Percentiles rank a stretch among this genome's conserved stretches.
Conservation (phyloP, 768 basidiomycete species). For the Hysterangium stoloniferum region DNA sequence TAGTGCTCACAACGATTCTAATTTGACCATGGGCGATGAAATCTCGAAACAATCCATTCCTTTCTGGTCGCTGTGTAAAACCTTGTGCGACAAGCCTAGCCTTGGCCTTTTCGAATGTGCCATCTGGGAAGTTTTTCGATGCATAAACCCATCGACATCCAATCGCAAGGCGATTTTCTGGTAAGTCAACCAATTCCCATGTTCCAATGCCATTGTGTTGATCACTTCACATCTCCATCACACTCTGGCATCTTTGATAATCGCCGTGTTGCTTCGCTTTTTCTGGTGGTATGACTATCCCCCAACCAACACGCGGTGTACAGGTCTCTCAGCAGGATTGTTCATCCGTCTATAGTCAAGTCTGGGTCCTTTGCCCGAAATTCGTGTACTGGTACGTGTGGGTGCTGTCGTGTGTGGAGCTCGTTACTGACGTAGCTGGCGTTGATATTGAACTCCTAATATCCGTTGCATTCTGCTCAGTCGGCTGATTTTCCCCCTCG, state of each 20-base stretch:
- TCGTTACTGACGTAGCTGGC: too few relatives aligned
- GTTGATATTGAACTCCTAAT: too few relatives aligned
- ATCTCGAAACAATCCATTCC: not conserved
- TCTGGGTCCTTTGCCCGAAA: not conserved
- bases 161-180: not conserved
- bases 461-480: too few relatives aligned
- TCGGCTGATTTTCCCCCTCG: too few relatives aligned
- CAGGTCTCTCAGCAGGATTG: not conserved
- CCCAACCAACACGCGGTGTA: not conserved
- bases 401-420: not conserved
- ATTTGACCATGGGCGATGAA: slow-evolving; percentile 24
- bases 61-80: not conserved
- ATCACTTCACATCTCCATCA: slow-evolving; percentile 20
- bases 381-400: not conserved
- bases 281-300: slow-evolving; percentile 4
- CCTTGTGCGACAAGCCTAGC: not conserved
- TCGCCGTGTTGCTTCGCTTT: slow-evolving; percentile 13
- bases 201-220: slow-evolving; percentile 17
- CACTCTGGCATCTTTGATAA: slow-evolving; percentile 18
- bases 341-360: not conserved
- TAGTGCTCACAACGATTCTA: slow-evolving; percentile 24
- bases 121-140: not conserved
- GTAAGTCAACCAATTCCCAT: slow-evolving; percentile 17
- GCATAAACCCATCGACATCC: not conserved
- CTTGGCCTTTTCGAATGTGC: not conserved